phyloP scores from a whole-genome alignment of 2,329 filamentous ascomycete species.

The Arthrobotrys entomopaga region DNA sequence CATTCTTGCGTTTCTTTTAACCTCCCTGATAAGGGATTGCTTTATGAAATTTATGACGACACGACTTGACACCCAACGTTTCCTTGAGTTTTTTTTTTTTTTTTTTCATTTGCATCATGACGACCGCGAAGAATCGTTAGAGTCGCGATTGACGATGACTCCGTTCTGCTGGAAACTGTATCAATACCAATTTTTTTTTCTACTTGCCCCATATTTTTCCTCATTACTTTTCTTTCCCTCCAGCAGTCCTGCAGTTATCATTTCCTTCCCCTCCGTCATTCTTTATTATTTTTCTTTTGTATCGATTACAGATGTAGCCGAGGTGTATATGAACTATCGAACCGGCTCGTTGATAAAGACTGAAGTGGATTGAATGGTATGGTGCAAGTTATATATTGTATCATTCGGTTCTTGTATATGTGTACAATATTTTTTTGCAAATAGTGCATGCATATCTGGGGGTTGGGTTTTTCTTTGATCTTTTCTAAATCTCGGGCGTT shows the following conservation, averaged over 20 bases:
- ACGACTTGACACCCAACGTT: constrained; percentile 6
- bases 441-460: neutral
- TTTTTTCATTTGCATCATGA: neutral
- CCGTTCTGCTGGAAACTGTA: neutral
- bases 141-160: neutral
- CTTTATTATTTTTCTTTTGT: constrained; percentile 7
- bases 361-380: neutral
- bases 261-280: neutral
- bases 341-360: neutral
- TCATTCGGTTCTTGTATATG: neutral
- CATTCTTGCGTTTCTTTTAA: constrained; percentile 1
- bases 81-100: constrained; percentile 6
- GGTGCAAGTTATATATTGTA: constrained; percentile 14
- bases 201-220: neutral
- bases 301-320: neutral
- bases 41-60: constrained; percentile 11
- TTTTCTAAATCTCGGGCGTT: neutral
- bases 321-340: neutral
- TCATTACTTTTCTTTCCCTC: neutral
- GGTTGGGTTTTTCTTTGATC: too few species aligned
- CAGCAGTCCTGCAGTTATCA: neutral
- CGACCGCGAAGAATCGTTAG: neutral
- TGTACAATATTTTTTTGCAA: neutral
- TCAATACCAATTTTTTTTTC: neutral
- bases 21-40: neutral